A percentile compares a stretch with the other conserved stretches of the same genome.
These are phyloP conservation scores for Xylaria flabelliformis DNA, from an alignment of 495 filamentous ascomycete genomes.

Conservation along the genomic window DNA sequence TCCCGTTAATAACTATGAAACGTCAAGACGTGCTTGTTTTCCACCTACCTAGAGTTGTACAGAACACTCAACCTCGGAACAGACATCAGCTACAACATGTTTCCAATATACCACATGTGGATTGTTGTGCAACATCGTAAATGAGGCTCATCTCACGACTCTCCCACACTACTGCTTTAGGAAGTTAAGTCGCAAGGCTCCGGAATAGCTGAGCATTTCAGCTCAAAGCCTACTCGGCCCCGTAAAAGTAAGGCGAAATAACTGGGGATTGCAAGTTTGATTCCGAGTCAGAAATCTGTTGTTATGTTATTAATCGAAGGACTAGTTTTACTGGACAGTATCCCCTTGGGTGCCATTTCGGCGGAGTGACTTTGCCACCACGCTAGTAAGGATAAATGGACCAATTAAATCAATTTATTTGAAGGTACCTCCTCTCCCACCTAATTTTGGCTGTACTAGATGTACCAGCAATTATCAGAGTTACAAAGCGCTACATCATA, in stretches of 20 bases:
- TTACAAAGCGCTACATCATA: too few relatives aligned
- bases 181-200: background rate
- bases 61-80: background rate
- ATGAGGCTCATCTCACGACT: conserved; percentile 8
- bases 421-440: too few relatives aligned
- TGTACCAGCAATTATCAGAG: too few relatives aligned
- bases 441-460: too few relatives aligned
- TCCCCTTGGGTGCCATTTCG: too few relatives aligned
- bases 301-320: conserved; percentile 1
- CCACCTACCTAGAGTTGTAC: background rate
- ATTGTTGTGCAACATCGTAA: background rate
- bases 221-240: background rate
- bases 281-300: background rate
- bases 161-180: background rate
- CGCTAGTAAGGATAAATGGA: too few relatives aligned
- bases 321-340: background rate
- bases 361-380: too few relatives aligned
- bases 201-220: background rate
- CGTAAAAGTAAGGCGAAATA: conserved; percentile 1
- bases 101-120: background rate
- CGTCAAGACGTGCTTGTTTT: background rate
- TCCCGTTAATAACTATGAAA: conserved; percentile 19
- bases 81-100: background rate
- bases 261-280: background rate
- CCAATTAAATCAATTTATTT: too few relatives aligned